Base-by-base conservation (phyloP, 495 filamentous ascomycete genomes). In the Xylaria palmicola region DNA sequence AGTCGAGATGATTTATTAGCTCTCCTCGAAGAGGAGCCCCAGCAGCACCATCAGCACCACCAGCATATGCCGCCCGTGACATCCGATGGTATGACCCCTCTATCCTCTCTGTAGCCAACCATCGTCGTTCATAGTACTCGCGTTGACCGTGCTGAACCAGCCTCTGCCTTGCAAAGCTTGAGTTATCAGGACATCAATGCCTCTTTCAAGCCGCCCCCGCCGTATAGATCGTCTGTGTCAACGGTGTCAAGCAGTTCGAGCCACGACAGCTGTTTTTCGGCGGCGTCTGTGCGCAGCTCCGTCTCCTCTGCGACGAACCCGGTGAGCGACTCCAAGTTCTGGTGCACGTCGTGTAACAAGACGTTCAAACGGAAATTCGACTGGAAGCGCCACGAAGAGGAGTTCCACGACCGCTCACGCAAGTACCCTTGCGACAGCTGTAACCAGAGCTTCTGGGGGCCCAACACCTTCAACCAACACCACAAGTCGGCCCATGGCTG, bases 331-430 rank as follows among this genome's bases (percentile, higher is more conserved):
- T 64, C 67, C 34, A 75, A 75, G 37, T 81, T 79, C 67, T 80
- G 78, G 79, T 81, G 79, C 67, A 81, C 77, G 36, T 80, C 77
- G 49, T 81, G 79, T 64, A 75, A 79, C 45, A 77, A 77, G 56
- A 79, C 71, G 17, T 79, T 81, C 49, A 78, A 80, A 65, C 71
- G 78, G 56, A 81, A 81, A 65, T 79, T 79, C 59, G 79, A 80
- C 68, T 81, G 79, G 79, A 81, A 80, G 72, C 65, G 78, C 13
- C 79, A 81, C 67, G 78, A 80, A 54, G 79, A 81, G 64, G 78
- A 80, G 63, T 79, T 81, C 60, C 79, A 81, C 73, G 79, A 81
- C 63, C 76, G 79, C 37, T 78, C 76, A 60, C 76, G 76, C 59
- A 76, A 77, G 51, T 81, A 81, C 55, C 79, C 79, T 7, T 81